phyloP scores from a whole-genome alignment of 2,329 filamentous ascomycete genomes.

The Geosmithia putterillii region DNA sequence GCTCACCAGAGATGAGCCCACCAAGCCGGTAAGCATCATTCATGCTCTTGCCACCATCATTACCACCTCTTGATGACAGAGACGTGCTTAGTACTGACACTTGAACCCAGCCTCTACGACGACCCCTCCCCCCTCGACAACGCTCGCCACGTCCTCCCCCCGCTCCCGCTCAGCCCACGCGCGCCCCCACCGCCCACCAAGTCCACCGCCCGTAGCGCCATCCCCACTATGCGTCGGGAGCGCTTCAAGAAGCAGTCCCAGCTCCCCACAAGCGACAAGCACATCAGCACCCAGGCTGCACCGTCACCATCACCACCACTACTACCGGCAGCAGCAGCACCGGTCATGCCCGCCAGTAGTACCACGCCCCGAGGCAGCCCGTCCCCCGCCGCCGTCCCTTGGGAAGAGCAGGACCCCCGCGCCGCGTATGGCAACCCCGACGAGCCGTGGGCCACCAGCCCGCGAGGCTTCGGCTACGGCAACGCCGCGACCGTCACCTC shows the following conservation, averaged over 20 bases:
- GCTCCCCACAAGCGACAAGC: constrained; percentile 11
- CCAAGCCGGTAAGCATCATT: neutral
- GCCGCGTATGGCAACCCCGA: no score
- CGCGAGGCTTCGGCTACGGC: no score
- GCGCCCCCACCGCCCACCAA: constrained; percentile 3
- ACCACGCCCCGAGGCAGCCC: no score
- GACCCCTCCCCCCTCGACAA: neutral
- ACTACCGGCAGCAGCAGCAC: neutral
- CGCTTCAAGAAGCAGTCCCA: constrained; percentile 29
- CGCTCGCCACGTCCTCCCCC: no score
- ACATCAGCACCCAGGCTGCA: neutral
- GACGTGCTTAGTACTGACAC: no score
- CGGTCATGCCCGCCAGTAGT: no score
- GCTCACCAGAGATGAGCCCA: constrained; percentile 1
- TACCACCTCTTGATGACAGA: no score
- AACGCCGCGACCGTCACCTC: constrained; percentile 12
- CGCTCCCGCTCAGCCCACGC: constrained; percentile 8
- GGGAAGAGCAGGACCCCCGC: no score
- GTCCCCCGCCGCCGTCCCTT: no score
- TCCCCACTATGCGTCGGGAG: constrained; percentile 39
- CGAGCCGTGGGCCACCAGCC: no score
- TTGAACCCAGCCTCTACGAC: no score
- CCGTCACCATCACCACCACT: neutral
- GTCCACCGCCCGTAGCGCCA: constrained; percentile 24
- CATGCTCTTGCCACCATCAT: neutral